Evolutionary conservation across 228 moss, liverwort and hornwort species (phyloP), one percentile per base, ranked within the genome.

Genomic region (Sphagnum fallax): DNA sequence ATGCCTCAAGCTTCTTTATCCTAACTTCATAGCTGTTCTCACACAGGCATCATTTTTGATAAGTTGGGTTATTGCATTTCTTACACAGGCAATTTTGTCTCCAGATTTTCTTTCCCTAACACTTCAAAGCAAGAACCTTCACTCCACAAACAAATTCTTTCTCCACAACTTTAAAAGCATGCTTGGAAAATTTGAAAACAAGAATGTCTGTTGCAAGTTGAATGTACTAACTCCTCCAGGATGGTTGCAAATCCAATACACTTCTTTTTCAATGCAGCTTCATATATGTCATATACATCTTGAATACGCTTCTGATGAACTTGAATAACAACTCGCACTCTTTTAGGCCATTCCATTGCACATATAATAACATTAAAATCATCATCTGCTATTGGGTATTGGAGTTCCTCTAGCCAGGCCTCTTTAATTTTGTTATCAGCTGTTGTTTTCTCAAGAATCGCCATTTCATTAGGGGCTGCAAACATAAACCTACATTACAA

Each of bases 301-400:
- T 92, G 90, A n/a, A 95, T 95, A 63, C 95, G 81, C 69, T 78
- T 92, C 53, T 87, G 85, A 66, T 95, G 95, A 8, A 92, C 92
- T 67, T 78, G 76, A 8, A 95, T 77, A 49, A 95, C 79, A 53
- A 87, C 87, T 70, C 65, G 76, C 12, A 95, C 75, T 0, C 95
- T 90, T 65, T 90, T 95, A 0, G 95, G 90, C 95, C 92, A 95
- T 79, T 95, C 95, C 64, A 90, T 90, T 0, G 80, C 82, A 12
- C 81, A 79, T 63, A 95, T 67, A 76, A 89, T 81, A 10, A 87
- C 53, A 52, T 76, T 77, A 66, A 95, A 95, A 65, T 92, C 89
- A 0, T 83, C 87, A 64, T 95, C 84, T 0, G 95, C 89, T 66
- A 95, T 72, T 49, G 76, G 66, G 68, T 75, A 90, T 66, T 79